A percentile compares a stretch with the other conserved stretches of the same genome.
phyloP scores from a whole-genome alignment of 2,329 filamentous ascomycete species.

The Aspergillus texensis region DNA sequence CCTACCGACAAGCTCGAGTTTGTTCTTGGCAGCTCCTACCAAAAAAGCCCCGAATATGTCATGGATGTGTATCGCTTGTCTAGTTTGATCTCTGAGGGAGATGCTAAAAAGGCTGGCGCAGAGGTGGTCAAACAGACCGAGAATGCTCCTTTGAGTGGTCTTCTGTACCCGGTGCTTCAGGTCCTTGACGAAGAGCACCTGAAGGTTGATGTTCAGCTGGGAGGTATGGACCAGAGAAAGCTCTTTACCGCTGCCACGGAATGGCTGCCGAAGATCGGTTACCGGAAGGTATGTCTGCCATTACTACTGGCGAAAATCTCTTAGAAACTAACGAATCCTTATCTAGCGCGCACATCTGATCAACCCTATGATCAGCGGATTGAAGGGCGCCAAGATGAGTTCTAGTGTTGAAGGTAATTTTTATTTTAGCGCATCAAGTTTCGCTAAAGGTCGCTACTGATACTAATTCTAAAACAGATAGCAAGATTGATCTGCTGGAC shows the following conservation, averaged over 20 bases:
- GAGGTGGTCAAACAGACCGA: slow-evolving; percentile 92
- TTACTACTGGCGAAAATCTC: neutral
- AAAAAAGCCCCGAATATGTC: slow-evolving; percentile 66
- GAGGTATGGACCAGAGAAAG: slow-evolving; percentile 58
- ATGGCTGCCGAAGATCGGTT: slow-evolving; percentile 81
- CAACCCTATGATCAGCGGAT: slow-evolving; percentile 87
- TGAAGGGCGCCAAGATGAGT: slow-evolving; percentile 84
- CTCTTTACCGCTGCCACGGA: slow-evolving; percentile 68
- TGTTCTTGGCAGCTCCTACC: slow-evolving; percentile 82
- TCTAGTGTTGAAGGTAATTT: slow-evolving; percentile 58
- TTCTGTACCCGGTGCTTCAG: slow-evolving; percentile 86
- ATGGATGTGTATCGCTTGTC: slow-evolving; percentile 86
- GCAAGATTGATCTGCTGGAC: slow-evolving; percentile 85
- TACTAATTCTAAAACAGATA: slow-evolving; percentile 36
- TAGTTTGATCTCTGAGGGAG: slow-evolving; percentile 62
- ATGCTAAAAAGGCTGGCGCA: slow-evolving; percentile 86
- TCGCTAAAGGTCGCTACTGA: neutral
- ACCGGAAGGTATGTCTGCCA: slow-evolving; percentile 59
- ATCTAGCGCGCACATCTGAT: slow-evolving; percentile 68
- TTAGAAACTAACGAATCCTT: slow-evolving; percentile 16
- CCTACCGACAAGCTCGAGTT: slow-evolving; percentile 79
- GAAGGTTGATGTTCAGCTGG: slow-evolving; percentile 84
- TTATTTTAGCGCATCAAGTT: neutral
- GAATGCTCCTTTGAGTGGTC: slow-evolving; percentile 72
- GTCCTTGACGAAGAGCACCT: slow-evolving; percentile 89